Evolutionary conservation across 768 basidiomycete genomes (phyloP).

Genomic region (Tremella yokohamensis): DNA sequence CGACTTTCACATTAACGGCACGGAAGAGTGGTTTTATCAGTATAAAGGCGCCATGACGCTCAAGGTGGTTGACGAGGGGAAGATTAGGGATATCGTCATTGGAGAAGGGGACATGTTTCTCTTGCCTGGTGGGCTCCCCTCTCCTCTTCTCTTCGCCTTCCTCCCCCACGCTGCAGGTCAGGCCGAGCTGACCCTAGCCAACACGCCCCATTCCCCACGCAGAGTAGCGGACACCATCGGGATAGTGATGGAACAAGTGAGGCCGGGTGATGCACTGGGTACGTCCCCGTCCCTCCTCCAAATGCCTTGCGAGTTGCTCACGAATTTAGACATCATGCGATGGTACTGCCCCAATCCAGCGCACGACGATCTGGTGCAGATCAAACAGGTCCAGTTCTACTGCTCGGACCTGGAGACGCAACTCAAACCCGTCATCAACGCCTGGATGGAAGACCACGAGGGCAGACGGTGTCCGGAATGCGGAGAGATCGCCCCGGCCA

Average conservation of each 20-base stretch:
- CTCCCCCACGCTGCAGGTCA: not conserved
- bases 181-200: conserved; percentile 57
- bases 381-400: conserved; percentile 80
- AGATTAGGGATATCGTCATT: conserved; percentile 70
- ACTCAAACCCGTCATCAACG: conserved; percentile 82
- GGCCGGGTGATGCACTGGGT: conserved; percentile 75
- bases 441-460: conserved; percentile 68
- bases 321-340: conserved; percentile 68
- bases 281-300: conserved; percentile 30
- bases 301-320: not conserved
- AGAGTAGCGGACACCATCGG: conserved; percentile 87
- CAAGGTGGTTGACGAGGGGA: conserved; percentile 62
- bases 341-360: conserved; percentile 75
- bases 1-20: conserved; percentile 94
- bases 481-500: conserved; percentile 62
- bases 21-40: conserved; percentile 99
- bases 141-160: not conserved
- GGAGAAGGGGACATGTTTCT: conserved; percentile 97
- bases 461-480: conserved; percentile 70
- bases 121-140: conserved; percentile 65
- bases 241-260: conserved; percentile 79
- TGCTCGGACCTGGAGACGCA: conserved; percentile 88
- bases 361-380: conserved; percentile 66
- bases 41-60: conserved; percentile 90
- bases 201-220: conserved; percentile 94